Evolutionary conservation across 345 rosid species (phyloP), one percentile per base, ranked within the genome.

Genomic region (Citrus trifoliata): DNA sequence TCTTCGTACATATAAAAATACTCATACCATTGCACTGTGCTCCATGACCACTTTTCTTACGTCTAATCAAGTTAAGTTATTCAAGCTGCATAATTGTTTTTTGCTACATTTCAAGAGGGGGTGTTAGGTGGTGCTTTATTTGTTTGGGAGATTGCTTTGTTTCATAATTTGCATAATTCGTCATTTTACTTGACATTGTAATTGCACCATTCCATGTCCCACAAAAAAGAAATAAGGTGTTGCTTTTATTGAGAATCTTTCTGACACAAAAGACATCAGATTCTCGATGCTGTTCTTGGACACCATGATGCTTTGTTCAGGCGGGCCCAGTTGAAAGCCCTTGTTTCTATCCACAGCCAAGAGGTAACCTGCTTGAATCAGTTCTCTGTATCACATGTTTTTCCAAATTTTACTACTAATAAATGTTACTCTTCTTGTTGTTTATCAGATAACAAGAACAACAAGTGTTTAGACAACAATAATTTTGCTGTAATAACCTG

Each of bases 241-340:
- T 73, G 58, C 56, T 12, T 68, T 51, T 82, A 69, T 75, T 77
- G 4, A 25, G 42, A 38, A 61, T 53, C 1, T 73, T 32, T 64
- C 71, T 58, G 80, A 74, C 62, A 78, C 76, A 33, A 74, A 56
- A 53, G 74, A 67, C 75, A 61, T 69, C 82, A 93, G 97, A 81
- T 93, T 82, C 89, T 93, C 61, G 97, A 93, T 85, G 88, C 83
- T 38, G 90, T 89, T 64, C 76, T 91, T 81, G 97, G 97, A 32
- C 97, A 91, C 73, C 83, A 80, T 56, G 88, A 93, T 75, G 90
- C 88, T 71, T 78, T 93, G 33, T 93, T 93, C 84, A 86, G 97
- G 85, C 88, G 95, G 81, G 90, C 97, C 78, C 97, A 93, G 82
- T 81, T 93, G 59, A 93, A 91, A 88, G 97, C 93, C 59, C 97